Base-by-base conservation (phyloP, 2,329 filamentous ascomycete species). In the Trichoderma harzianum region DNA sequence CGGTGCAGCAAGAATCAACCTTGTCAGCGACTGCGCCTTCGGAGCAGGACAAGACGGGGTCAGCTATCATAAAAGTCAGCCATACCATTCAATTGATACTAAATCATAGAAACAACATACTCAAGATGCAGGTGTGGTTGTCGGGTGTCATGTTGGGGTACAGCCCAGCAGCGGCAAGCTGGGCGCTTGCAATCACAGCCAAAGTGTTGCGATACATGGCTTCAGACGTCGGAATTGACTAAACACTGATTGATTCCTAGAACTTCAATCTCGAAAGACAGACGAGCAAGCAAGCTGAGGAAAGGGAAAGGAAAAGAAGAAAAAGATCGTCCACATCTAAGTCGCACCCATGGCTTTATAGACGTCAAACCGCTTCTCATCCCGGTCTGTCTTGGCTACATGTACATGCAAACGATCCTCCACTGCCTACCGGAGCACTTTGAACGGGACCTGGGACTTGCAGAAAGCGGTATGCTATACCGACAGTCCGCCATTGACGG, bases 1-100 rank as follows among this genome's bases (percentile, higher is more conserved):
- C 90, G 18, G 84, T 84, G 76, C 90, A 92, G 83, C 90, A 92
- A 1, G 86, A 86, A 76, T 92, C 89, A 39, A 88, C 86, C 68
- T 82, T 78, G 39, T 76, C 79, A 1, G 82, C 83, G 28, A 80
- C 79, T 7, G 85, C 86, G 2, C 79, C 77, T 24, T 79, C 75
- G 1, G 85, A 87, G 79, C 87, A 89, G 1, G 87, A 89, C 36
- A 86, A 80, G 28, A 77, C 69, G 0, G 76, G 76, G 0, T 76
- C 71, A n/a, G 66, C 75, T 76, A 57, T 18, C 3, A 6, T 1
- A 10, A 51, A 24, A 18, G 7, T 24, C 30, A 11, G 28, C 5
- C 7, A 53, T 53, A 12, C 12, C 28, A 21, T 14, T 39, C 28
- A 47, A 61, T 34, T 43, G 28, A 7, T 7, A 3, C n/a, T 21